Percentiles rank a stretch among this genome's conserved stretches.
phyloP scores from a whole-genome alignment of 768 basidiomycete species.

The Amanita rubescens region DNA sequence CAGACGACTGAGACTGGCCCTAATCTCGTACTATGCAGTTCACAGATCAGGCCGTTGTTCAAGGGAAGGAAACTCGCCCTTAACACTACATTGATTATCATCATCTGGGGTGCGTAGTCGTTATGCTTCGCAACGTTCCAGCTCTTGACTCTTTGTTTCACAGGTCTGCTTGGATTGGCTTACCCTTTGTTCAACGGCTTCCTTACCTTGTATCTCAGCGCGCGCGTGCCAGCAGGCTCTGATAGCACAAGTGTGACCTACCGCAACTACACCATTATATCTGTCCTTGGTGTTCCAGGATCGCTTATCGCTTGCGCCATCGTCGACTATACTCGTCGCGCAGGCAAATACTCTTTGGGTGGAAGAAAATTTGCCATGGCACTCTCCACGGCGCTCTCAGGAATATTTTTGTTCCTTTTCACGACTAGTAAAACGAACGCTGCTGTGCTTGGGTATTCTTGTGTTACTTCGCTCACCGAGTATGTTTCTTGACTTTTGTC shows the following conservation, averaged over 20 bases:
- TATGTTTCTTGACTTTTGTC: constrained; percentile 16
- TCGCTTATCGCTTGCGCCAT: constrained; percentile 39
- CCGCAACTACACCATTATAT: constrained; percentile 44
- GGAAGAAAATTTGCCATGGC: constrained; percentile 40
- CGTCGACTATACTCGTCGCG: constrained; percentile 35
- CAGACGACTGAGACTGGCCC: too few species aligned
- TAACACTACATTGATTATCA: constrained; percentile 42
- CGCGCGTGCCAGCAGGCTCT: constrained; percentile 20
- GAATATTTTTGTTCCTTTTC: constrained; percentile 44
- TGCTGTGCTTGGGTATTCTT: constrained; percentile 39
- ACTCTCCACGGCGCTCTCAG: constrained; percentile 34
- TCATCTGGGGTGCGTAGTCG: constrained; percentile 39
- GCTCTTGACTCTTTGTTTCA: background rate
- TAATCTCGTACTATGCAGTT: constrained; percentile 20
- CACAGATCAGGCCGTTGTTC: constrained; percentile 45
- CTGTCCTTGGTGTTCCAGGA: constrained; percentile 39
- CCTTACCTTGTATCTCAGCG: constrained; percentile 39
- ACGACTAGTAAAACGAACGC: constrained; percentile 36
- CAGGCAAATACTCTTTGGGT: constrained; percentile 18
- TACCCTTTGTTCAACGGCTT: constrained; percentile 49
- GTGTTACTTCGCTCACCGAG: constrained; percentile 34
- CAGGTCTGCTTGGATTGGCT: constrained; percentile 33
- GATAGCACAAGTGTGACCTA: constrained; percentile 26
- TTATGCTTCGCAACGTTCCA: background rate
- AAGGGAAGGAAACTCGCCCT: constrained; percentile 33